Conservation (phyloP, 257 asterid species). For the Primulina tabacum region DNA sequence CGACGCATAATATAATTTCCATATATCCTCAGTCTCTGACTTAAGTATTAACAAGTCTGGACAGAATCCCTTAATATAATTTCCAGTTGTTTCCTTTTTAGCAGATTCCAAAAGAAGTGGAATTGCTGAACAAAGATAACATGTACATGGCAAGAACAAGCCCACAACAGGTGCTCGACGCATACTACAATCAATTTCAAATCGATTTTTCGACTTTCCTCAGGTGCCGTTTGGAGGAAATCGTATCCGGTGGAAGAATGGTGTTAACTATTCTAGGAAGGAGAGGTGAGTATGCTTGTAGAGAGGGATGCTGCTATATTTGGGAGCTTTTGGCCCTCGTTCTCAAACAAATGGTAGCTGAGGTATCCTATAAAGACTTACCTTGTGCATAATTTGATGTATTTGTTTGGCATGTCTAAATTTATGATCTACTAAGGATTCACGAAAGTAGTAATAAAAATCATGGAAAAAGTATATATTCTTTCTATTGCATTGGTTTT, state of each 20-base stretch:
- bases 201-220: conserved; percentile 51
- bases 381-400: too few species aligned
- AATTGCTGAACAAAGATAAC: conserved; percentile 38
- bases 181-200: conserved; percentile 53
- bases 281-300: conserved; percentile 39
- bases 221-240: conserved; percentile 51
- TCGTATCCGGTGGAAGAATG: conserved; percentile 58
- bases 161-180: conserved; percentile 39
- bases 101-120: conserved; percentile 47
- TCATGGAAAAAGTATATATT: too few species aligned
- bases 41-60: too few species aligned
- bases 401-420: neutral
- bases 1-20: too few species aligned
- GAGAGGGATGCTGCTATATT: conserved; percentile 54
- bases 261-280: conserved; percentile 65
- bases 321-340: conserved; percentile 60
- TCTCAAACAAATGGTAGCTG: conserved; percentile 42
- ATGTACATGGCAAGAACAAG: conserved; percentile 48
- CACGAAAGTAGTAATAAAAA: too few species aligned
- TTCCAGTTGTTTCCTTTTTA: too few species aligned
- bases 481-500: too few species aligned
- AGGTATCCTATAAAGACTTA: conserved; percentile 28
- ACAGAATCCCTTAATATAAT: too few species aligned
- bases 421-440: too few species aligned
- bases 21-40: too few species aligned